Percentiles rank a stretch among this genome's conserved stretches.
phyloP scores from a whole-genome alignment of 2,329 filamentous ascomycete species.

The Ceratocystis alfenasii region DNA sequence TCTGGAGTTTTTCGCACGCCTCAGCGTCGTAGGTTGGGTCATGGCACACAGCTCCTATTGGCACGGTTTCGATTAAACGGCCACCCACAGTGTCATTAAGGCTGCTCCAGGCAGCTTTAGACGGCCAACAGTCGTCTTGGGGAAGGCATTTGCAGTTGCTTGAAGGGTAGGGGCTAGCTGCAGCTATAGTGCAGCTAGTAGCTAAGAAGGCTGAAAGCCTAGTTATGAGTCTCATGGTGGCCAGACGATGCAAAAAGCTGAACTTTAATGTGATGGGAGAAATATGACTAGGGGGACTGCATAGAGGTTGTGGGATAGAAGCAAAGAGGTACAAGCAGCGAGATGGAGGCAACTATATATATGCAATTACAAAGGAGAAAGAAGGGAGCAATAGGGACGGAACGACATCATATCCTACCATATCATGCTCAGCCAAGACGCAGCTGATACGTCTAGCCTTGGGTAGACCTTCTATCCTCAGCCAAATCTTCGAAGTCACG shows the following conservation, averaged over 20 bases:
- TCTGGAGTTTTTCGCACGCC: constrained; percentile 32
- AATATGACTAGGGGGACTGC: not conserved
- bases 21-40: constrained; percentile 34
- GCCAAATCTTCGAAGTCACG: too few relatives aligned
- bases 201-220: constrained; percentile 14
- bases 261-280: not conserved
- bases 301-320: too few relatives aligned
- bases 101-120: constrained; percentile 33
- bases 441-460: too few relatives aligned
- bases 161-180: constrained; percentile 1
- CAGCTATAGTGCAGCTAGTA: not conserved
- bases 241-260: not conserved
- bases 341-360: too few relatives aligned
- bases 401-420: too few relatives aligned
- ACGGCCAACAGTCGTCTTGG: constrained; percentile 44
- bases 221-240: not conserved
- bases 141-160: constrained; percentile 37
- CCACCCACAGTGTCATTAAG: constrained; percentile 43
- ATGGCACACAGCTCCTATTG: constrained; percentile 43
- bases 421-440: too few relatives aligned
- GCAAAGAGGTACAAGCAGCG: too few relatives aligned
- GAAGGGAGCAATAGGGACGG: too few relatives aligned
- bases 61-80: constrained; percentile 40
- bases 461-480: too few relatives aligned
- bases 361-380: too few relatives aligned